These are phyloP conservation scores for Chloris gayana DNA, from an alignment of 176 grass and related monocot genomes.

Conservation along the genomic window DNA sequence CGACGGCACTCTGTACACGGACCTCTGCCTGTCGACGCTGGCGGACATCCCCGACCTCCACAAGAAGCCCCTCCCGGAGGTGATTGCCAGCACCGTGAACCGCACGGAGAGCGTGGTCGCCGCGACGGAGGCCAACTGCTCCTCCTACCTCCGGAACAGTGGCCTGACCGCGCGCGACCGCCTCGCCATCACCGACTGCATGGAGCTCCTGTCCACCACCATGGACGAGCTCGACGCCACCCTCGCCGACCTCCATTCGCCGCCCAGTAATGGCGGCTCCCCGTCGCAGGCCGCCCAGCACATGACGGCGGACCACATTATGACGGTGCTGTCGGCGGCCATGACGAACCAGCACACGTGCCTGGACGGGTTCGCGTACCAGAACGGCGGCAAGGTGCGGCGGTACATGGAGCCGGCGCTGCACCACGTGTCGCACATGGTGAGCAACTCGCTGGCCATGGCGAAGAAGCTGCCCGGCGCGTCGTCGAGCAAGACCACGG, in stretches of 20 bases:
- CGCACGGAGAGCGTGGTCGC: constrained; percentile 47
- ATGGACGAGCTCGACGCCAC: constrained; percentile 65
- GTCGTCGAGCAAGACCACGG: not conserved
- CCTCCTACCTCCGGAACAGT: constrained; percentile 42
- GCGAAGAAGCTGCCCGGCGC: constrained; percentile 60
- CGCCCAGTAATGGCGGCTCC: not conserved
- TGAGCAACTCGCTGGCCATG: constrained; percentile 93
- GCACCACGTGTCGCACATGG: constrained; percentile 55
- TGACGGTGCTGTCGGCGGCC: constrained; percentile 75
- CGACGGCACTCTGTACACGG: constrained; percentile 72
- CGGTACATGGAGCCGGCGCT: constrained; percentile 48
- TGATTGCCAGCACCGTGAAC: constrained; percentile 57
- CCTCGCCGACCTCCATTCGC: constrained; percentile 27
- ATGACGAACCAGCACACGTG: constrained; percentile 93
- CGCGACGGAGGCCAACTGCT: constrained; percentile 53
- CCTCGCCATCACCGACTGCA: constrained; percentile 67
- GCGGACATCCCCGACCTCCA: constrained; percentile 56
- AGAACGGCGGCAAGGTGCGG: constrained; percentile 37
- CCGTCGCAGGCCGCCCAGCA: not conserved
- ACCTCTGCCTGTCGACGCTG: constrained; percentile 70
- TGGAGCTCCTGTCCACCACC: constrained; percentile 63
- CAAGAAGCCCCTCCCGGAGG: constrained; percentile 60
- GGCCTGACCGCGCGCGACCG: constrained; percentile 37
- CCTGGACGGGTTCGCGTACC: constrained; percentile 69
- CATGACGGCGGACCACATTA: constrained; percentile 43